These are phyloP conservation scores for Mycocentrospora acerina DNA, from an alignment of 2,329 filamentous ascomycete species.

Conservation along the genomic window DNA sequence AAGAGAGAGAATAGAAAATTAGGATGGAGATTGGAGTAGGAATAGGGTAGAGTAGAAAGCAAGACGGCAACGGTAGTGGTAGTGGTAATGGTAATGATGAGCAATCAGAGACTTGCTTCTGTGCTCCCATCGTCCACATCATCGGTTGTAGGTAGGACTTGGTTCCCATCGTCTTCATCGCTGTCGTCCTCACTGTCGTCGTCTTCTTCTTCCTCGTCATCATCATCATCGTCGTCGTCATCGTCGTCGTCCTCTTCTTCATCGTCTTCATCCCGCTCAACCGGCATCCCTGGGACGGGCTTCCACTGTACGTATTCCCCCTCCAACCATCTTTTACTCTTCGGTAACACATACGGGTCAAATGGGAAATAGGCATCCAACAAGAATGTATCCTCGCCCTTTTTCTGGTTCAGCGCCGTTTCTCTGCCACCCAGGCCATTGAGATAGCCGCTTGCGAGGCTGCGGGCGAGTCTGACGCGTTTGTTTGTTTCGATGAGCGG, in stretches of 20 bases:
- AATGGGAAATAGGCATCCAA: constrained; percentile 97
- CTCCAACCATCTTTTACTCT: constrained; percentile 85
- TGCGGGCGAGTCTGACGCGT: constrained; percentile 75
- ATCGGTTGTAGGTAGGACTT: constrained; percentile 1
- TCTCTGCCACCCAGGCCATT: constrained; percentile 54
- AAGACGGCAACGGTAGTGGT: too few relatives aligned
- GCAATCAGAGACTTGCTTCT: constrained; percentile 8
- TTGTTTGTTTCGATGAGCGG: constrained; percentile 90
- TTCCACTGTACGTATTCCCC: constrained; percentile 48
- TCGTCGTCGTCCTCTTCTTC: constrained; percentile 42
- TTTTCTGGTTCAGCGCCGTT: constrained; percentile 52
- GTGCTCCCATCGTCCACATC: constrained; percentile 16
- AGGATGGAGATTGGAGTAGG: too few relatives aligned
- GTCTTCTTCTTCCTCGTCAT: constrained; percentile 15
- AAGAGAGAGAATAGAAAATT: too few relatives aligned
- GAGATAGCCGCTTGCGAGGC: constrained; percentile 57
- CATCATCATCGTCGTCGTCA: constrained; percentile 24
- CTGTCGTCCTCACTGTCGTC: constrained; percentile 14
- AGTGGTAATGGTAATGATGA: too few relatives aligned
- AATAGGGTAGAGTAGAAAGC: too few relatives aligned
- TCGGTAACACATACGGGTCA: constrained; percentile 88
- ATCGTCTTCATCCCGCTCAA: constrained; percentile 49
- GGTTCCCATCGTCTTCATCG: neutral
- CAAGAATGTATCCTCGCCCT: constrained; percentile 78
- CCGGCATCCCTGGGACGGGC: constrained; percentile 42